Percentiles rank a stretch among this genome's conserved stretches.
phyloP scores from a whole-genome alignment of 305 asterid genomes.

The Solanum hybrid region DNA sequence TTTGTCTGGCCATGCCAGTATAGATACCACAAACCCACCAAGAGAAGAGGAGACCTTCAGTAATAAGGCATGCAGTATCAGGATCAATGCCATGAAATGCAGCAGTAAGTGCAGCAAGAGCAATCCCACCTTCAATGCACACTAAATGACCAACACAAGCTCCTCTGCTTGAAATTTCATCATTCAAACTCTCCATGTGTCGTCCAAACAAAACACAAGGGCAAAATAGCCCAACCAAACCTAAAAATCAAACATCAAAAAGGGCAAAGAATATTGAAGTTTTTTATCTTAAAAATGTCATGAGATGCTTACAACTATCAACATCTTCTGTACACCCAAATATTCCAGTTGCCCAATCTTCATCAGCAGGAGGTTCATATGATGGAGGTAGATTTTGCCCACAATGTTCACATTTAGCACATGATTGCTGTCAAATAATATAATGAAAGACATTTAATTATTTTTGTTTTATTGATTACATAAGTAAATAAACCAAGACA shows the following conservation, averaged over 20 bases:
- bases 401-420: constrained; percentile 56
- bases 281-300: background rate
- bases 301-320: constrained; percentile 41
- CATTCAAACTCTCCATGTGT: constrained; percentile 47
- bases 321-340: constrained; percentile 59
- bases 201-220: constrained; percentile 74
- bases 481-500: background rate
- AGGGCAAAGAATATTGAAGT: background rate
- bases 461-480: background rate
- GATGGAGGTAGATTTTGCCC: constrained; percentile 60
- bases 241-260: constrained; percentile 6
- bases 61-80: constrained; percentile 46
- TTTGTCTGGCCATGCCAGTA: constrained; percentile 68
- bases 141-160: constrained; percentile 58
- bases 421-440: constrained; percentile 28
- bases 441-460: background rate
- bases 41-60: constrained; percentile 62
- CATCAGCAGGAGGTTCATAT: constrained; percentile 59
- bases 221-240: constrained; percentile 61
- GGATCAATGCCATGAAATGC: constrained; percentile 66
- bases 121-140: constrained; percentile 69
- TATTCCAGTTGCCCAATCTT: constrained; percentile 66
- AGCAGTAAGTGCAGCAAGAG: constrained; percentile 61
- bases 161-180: constrained; percentile 35
- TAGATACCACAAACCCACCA: constrained; percentile 91